These are phyloP conservation scores for Xylariomycetidae sp. DNA, from an alignment of 2,329 filamentous ascomycete species.

Conservation along the genomic window DNA sequence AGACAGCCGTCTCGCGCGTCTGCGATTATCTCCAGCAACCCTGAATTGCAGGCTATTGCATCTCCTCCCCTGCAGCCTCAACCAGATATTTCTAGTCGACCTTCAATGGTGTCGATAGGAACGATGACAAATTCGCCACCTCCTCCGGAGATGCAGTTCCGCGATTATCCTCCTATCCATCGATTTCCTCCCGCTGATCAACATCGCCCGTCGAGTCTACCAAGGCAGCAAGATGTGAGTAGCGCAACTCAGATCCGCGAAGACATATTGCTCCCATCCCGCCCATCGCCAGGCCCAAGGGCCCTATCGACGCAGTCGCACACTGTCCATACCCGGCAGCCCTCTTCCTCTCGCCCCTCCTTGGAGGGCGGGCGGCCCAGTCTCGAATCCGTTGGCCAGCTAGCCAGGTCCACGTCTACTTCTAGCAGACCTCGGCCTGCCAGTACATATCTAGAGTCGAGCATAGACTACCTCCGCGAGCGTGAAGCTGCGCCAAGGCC, in stretches of 20 bases:
- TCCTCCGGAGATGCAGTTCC: slow-evolving; percentile 43
- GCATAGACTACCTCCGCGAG: slow-evolving; percentile 76
- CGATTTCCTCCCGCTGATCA: slow-evolving; percentile 36
- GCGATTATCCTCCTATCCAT: slow-evolving; percentile 32
- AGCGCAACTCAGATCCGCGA: slow-evolving; percentile 18
- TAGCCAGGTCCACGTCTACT: slow-evolving; percentile 54
- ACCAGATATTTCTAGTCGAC: slow-evolving; percentile 26
- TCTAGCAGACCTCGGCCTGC: slow-evolving; percentile 59
- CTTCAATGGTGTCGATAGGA: slow-evolving; percentile 52
- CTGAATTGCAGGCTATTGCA: slow-evolving; percentile 54
- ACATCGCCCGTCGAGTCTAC: slow-evolving; percentile 33
- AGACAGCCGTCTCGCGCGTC: slow-evolving; percentile 45
- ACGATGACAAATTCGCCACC: slow-evolving; percentile 67
- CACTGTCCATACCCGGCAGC: slow-evolving; percentile 30
- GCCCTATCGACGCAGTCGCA: slow-evolving; percentile 30
- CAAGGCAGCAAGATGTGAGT: slow-evolving; percentile 26
- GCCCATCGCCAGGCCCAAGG: slow-evolving; percentile 21
- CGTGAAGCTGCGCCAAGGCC: slow-evolving; percentile 53
- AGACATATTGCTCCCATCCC: slow-evolving; percentile 17
- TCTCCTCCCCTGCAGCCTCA: slow-evolving; percentile 32
- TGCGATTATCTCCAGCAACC: slow-evolving; percentile 56
- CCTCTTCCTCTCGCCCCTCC: slow-evolving; percentile 58
- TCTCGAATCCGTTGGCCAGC: slow-evolving; percentile 52
- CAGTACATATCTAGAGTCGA: slow-evolving; percentile 78
- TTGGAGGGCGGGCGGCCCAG: slow-evolving; percentile 65